Evolutionary conservation across 2,329 filamentous ascomycete species (phyloP).

Genomic region (Tolypocladium nubicola): DNA sequence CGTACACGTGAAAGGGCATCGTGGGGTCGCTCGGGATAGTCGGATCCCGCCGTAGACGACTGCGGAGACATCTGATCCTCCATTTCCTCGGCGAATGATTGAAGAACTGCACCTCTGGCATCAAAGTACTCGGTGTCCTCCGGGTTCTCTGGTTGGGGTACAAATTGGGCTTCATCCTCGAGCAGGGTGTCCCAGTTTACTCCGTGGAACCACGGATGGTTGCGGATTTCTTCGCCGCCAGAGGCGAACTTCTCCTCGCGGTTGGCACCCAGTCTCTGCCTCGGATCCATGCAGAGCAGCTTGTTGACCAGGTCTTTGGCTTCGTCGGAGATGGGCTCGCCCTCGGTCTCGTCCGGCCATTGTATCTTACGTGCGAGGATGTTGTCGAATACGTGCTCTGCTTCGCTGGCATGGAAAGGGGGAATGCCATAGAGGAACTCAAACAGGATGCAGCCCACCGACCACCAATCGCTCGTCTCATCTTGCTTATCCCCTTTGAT

Average conservation of each 20-base stretch:
- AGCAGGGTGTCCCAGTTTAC: constrained; percentile 83
- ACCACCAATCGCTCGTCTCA: constrained; percentile 99
- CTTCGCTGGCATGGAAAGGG: constrained; percentile 82
- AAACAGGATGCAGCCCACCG: constrained; percentile 94
- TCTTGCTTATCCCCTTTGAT: constrained; percentile 93
- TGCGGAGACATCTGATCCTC: constrained; percentile 78
- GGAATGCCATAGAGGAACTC: constrained; percentile 91
- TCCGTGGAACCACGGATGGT: constrained; percentile 77
- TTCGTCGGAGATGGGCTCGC: constrained; percentile 65
- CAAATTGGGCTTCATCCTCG: constrained; percentile 93
- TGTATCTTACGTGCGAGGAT: constrained; percentile 82
- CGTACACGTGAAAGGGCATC: constrained; percentile 87
- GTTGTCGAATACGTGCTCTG: constrained; percentile 93
- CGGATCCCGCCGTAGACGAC: constrained; percentile 55
- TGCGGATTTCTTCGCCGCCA: constrained; percentile 85
- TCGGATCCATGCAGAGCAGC: constrained; percentile 75
- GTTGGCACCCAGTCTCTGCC: constrained; percentile 76
- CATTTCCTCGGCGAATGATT: constrained; percentile 87
- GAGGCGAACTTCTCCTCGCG: constrained; percentile 69
- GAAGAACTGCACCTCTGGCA: constrained; percentile 77
- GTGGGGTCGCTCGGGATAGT: constrained; percentile 83
- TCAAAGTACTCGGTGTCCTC: constrained; percentile 99
- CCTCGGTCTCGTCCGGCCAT: constrained; percentile 79
- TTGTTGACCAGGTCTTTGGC: constrained; percentile 93
- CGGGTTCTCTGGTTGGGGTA: constrained; percentile 83